phyloP scores from a whole-genome alignment of 108 stramenopile genomes.

The Mediolabrus comicus region DNA sequence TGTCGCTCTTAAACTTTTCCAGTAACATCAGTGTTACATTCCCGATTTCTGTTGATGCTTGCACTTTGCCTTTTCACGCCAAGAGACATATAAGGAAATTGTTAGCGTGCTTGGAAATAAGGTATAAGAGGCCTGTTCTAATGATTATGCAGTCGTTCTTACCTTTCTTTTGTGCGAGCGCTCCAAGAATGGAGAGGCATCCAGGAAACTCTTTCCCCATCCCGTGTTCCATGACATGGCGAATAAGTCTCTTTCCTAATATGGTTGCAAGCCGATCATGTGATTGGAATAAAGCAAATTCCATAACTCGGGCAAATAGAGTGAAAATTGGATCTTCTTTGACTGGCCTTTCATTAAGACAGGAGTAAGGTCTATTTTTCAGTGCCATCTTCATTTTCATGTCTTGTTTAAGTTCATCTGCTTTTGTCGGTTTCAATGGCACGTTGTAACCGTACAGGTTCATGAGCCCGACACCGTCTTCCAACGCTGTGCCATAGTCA shows the following conservation, averaged over 20 bases:
- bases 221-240: slow-evolving; percentile 2
- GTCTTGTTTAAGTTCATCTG: neutral
- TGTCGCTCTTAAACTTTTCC: slow-evolving; percentile 2
- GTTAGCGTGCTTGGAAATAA: neutral
- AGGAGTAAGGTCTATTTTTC: slow-evolving; percentile 6
- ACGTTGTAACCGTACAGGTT: slow-evolving; percentile 10
- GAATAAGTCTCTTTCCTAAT: slow-evolving; percentile 6
- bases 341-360: neutral
- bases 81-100: neutral
- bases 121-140: neutral
- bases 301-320: slow-evolving; percentile 5
- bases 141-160: neutral
- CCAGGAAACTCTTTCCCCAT: slow-evolving; percentile 26
- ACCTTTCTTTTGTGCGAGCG: slow-evolving; percentile 12
- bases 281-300: neutral
- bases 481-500: slow-evolving; percentile 12
- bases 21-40: neutral
- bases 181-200: slow-evolving; percentile 1
- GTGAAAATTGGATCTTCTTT: slow-evolving; percentile 5
- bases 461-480: slow-evolving; percentile 17
- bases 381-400: slow-evolving; percentile 11
- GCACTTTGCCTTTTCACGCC: neutral
- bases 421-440: slow-evolving; percentile 8
- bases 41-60: slow-evolving; percentile 20
- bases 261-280: slow-evolving; percentile 9